Evolutionary conservation across 306 rosid genomes (phyloP), one percentile per base, ranked within the genome.

Genomic region (Adenanthera pavonina): DNA sequence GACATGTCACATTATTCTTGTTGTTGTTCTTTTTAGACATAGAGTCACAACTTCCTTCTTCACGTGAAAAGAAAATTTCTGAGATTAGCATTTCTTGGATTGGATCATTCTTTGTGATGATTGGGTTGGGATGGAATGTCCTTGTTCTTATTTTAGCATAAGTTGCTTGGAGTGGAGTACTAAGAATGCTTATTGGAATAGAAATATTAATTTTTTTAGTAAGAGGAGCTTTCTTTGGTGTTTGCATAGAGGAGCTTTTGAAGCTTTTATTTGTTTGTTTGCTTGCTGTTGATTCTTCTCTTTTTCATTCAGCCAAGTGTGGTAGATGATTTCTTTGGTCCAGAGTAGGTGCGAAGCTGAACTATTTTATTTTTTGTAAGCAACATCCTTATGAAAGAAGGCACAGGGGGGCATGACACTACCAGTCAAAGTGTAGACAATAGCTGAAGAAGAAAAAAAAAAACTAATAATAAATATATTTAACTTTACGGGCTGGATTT

Each of bases 71-170:
- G 79, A 30, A 77, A 46, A 43, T 64, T 49, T 76, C 52, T 30
- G 68, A 67, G 51, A 60, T 75, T 38, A 53, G 52, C 44, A 49
- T 48, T 52, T 75, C 20, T n/a, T 71, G 14, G 53, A 38, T 80
- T 8, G 61, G 30, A 47, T 20, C 47, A 62, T 79, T 82, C 61
- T 30, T 38, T 56, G 57, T 61, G 76, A 36, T 77, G 74, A 30
- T 44, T 77, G 62, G 77, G 60, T 44, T 77, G 62, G 74, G 60
- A 66, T 40, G 74, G 73, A 59, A 66, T 59, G 64, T 20, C 65
- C 49, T 13, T 70, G 51, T 77, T 73, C 79, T 60, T 69, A 69
- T 65, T 44, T 67, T 78, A 62, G 65, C 54, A 66, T 78, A 44
- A 43, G 82, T 69, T 48, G 56, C 73, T 36, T 35, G 48, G 10